These are phyloP conservation scores for Fabrea salina DNA, from an alignment of 169 alveolate genomes.

Conservation along the genomic window DNA sequence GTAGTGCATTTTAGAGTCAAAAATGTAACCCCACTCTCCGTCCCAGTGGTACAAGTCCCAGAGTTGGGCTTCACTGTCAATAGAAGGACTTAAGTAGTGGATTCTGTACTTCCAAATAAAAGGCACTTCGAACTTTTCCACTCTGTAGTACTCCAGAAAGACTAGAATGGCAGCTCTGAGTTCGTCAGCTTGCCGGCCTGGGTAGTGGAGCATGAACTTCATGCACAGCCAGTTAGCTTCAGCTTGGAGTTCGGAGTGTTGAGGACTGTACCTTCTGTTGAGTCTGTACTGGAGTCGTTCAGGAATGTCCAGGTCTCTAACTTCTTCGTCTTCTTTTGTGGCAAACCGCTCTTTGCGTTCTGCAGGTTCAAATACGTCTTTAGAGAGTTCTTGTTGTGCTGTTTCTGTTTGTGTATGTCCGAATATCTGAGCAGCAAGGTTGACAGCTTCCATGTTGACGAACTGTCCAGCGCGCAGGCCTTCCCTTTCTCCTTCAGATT, in stretches of 20 bases:
- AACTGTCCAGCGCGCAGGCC: not conserved
- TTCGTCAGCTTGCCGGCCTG: not conserved
- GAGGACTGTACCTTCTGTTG: not conserved
- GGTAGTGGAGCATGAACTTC: not conserved
- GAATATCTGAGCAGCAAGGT: not conserved
- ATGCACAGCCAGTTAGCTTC: slow-evolving; percentile 20
- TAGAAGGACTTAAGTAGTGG: not conserved
- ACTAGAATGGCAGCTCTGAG: not conserved
- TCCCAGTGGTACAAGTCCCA: slow-evolving; percentile 5
- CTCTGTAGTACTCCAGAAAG: not conserved
- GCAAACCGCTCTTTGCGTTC: slow-evolving; percentile 7
- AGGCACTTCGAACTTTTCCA: slow-evolving; percentile 2
- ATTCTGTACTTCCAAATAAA: not conserved
- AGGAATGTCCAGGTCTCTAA: slow-evolving; percentile 6
- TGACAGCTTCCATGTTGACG: not conserved
- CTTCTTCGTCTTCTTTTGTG: not conserved
- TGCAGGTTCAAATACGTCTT: slow-evolving; percentile 26
- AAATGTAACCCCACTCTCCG: slow-evolving; percentile 3
- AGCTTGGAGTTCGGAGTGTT: not conserved
- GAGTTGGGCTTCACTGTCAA: not conserved
- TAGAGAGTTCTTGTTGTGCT: not conserved
- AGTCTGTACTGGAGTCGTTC: slow-evolving; percentile 17
- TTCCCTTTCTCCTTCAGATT: not conserved
- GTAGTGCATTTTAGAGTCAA: not conserved
- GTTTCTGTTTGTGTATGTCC: not conserved